These are phyloP conservation scores for Suillus occidentalis DNA, from an alignment of 768 basidiomycete species.

Conservation along the genomic window DNA sequence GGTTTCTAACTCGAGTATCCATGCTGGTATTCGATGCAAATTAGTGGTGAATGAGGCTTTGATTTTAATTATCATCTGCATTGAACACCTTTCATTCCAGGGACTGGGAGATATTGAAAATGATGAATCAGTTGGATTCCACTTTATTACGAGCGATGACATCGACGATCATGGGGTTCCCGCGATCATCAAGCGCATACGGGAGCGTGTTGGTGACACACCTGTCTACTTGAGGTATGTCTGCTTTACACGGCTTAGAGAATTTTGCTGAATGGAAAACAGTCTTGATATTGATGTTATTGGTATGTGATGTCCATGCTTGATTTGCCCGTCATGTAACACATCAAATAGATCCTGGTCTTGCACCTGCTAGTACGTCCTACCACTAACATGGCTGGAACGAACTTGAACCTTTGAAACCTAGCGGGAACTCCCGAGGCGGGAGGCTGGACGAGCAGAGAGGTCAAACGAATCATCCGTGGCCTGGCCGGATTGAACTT, in stretches of 20 bases:
- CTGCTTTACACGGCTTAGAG: neutral
- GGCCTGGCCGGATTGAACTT: slow-evolving; percentile 79
- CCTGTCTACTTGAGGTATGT: slow-evolving; percentile 74
- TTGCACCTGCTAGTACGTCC: slow-evolving; percentile 74
- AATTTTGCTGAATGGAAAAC: neutral
- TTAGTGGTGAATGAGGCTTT: slow-evolving; percentile 42
- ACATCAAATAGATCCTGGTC: slow-evolving; percentile 56
- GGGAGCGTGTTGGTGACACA: slow-evolving; percentile 64
- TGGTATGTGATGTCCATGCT: slow-evolving; percentile 38
- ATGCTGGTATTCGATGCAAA: slow-evolving; percentile 85
- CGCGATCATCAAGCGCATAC: slow-evolving; percentile 70
- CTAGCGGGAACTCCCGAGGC: slow-evolving; percentile 82
- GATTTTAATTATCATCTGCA: neutral
- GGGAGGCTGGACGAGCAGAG: slow-evolving; percentile 83
- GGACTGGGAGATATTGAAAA: slow-evolving; percentile 45
- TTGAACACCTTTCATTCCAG: slow-evolving; percentile 11
- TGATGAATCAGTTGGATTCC: slow-evolving; percentile 74
- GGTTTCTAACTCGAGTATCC: slow-evolving; percentile 71
- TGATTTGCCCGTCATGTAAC: neutral
- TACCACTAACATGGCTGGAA: neutral
- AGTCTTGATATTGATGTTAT: slow-evolving; percentile 84
- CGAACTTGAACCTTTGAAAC: neutral
- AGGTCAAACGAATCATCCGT: slow-evolving; percentile 77
- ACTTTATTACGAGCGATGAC: slow-evolving; percentile 77
- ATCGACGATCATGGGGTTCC: slow-evolving; percentile 77